Evolutionary conservation across 768 basidiomycete species (phyloP).

Genomic region (Pleurotus pulmonarius): DNA sequence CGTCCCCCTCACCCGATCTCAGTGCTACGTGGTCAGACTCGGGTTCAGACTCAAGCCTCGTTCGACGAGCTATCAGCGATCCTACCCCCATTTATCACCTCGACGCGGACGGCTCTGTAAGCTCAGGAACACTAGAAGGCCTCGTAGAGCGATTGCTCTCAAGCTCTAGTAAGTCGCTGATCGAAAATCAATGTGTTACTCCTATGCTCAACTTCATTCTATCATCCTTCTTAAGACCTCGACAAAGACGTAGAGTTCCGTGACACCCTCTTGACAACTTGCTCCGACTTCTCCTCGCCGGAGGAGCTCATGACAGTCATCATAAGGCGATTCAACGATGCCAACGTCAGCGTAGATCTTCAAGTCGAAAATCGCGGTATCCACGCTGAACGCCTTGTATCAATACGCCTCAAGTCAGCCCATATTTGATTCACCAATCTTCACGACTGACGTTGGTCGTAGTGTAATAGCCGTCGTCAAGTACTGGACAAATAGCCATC

Average conservation of each 20-base stretch:
- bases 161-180: constrained; percentile 25
- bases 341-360: constrained; percentile 15
- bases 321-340: constrained; percentile 33
- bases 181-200: not conserved
- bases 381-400: constrained; percentile 11
- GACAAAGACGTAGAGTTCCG: constrained; percentile 32
- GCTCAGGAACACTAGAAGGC: constrained; percentile 39
- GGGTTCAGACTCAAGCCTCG: constrained; percentile 15
- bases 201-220: not conserved
- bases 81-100: constrained; percentile 22
- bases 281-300: constrained; percentile 37
- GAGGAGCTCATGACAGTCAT: constrained; percentile 35
- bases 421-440: not conserved
- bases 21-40: constrained; percentile 19
- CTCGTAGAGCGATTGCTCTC: constrained; percentile 35
- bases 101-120: constrained; percentile 23
- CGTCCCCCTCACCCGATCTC: not conserved
- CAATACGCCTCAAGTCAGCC: constrained; percentile 33
- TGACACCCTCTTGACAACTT: constrained; percentile 38
- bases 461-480: constrained; percentile 34
- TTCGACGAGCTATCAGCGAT: constrained; percentile 20
- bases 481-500: constrained; percentile 30
- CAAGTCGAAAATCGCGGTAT: constrained; percentile 20
- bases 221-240: constrained; percentile 18
- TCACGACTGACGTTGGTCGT: not conserved